Evolutionary conservation across 148 eudicot genomes (phyloP).

Genomic region (Chenopodium formosanum): DNA sequence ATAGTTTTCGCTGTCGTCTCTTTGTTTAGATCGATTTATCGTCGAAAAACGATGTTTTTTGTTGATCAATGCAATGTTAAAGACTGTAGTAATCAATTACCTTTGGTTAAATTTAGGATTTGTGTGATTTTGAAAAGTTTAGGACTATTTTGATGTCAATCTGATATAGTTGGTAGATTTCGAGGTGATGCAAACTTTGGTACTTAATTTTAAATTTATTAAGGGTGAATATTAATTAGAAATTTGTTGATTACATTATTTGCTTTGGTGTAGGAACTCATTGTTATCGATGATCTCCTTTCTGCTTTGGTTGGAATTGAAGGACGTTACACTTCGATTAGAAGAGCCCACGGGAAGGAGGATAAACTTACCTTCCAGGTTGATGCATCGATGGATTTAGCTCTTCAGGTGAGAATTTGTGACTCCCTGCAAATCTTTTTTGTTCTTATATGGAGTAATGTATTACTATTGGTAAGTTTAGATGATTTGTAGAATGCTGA

Average conservation of each 20-base stretch:
- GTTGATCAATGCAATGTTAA: not conserved
- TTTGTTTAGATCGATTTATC: not conserved
- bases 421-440: not conserved
- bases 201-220: not conserved
- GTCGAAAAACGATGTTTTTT: not conserved
- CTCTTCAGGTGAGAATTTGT: conserved; percentile 67
- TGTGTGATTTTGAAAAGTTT: no score
- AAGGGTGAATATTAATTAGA: not conserved
- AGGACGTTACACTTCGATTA: conserved; percentile 82
- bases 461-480: not conserved
- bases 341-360: conserved; percentile 48
- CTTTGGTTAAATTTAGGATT: no score
- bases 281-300: conserved; percentile 90
- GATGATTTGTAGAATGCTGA: not conserved
- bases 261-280: conserved; percentile 62
- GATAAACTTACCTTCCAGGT: conserved; percentile 54
- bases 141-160: no score
- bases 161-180: not conserved
- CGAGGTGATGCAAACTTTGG: conserved; percentile 6
- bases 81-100: not conserved
- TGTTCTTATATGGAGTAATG: not conserved
- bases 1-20: not conserved
- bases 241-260: conserved; percentile 13
- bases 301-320: conserved; percentile 87
- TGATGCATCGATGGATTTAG: conserved; percentile 96